Base-by-base conservation (phyloP, 179 eudicot genomes). In the Beta macrorhiza region DNA sequence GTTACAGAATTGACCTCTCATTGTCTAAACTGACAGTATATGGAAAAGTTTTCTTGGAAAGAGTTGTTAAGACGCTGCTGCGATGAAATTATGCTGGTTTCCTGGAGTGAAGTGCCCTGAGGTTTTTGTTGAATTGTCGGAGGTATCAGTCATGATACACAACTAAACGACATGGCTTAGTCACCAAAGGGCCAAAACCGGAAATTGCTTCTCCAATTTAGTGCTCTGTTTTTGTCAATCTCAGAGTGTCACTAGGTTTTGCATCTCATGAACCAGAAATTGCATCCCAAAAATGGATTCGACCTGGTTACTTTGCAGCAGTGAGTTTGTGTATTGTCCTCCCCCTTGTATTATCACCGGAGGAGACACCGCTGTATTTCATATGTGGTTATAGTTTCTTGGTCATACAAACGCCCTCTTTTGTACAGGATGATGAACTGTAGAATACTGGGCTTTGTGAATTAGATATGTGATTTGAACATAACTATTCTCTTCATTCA, bases 311-410 rank as follows among this genome's bases (percentile, higher is more conserved):
- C 62, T 17, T 75, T 75, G 22, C 16, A 29, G 3, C 62, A 37
- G 32, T 45, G 69, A 61, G 72, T 51, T 77, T 78, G 4, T 78
- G 62, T 12, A 53, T 37, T 19, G 47, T 78, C 25, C 32, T 52
- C 49, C 53, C 29, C 37, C 22, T 19, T 44, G 11, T 64, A 52
- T 1, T 15, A 51, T 65, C 49, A 16, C 7, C 74, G 14, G 67
- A 19, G 53, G 65, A 57, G 20, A 16, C 56, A 29, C 5, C 13
- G 4, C 3, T 14, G n/a, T 22, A n/a, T 37, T 58, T 75, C 32
- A 44, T 16, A 69, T 0, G 16, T 9, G 73, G 49, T 69, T 58
- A 6, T 49, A 58, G 73, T 69, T 69, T 69, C 73, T 0, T 37
- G 73, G 73, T 32, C 63, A 58, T 49, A 49, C 62, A 49, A 49